phyloP scores from a whole-genome alignment of 352 stramenopile genomes.

The Phytophthora agathidicida region DNA sequence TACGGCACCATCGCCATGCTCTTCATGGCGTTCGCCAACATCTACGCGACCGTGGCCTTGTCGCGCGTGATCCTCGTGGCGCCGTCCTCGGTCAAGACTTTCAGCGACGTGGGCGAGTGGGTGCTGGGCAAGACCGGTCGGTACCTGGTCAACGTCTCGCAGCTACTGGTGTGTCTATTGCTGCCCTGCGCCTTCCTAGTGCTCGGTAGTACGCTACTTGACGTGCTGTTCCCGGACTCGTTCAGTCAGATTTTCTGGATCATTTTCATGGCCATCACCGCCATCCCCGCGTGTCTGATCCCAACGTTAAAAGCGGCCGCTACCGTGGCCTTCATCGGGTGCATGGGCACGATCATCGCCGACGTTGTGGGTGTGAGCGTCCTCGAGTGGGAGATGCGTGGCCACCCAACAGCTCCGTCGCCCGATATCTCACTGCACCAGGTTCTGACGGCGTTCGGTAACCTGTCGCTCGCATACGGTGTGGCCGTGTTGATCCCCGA shows the following conservation, averaged over 20 bases:
- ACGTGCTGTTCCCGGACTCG: slow-evolving; percentile 57
- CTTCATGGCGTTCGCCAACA: too few species aligned
- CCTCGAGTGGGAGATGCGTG: slow-evolving; percentile 38
- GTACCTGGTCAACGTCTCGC: slow-evolving; percentile 39
- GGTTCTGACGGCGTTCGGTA: slow-evolving; percentile 38
- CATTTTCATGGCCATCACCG: slow-evolving; percentile 43
- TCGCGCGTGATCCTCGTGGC: slow-evolving; percentile 43
- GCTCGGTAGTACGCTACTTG: slow-evolving; percentile 50
- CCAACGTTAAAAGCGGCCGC: slow-evolving; percentile 36
- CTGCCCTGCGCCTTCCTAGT: slow-evolving; percentile 52
- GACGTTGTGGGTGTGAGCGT: slow-evolving; percentile 36
- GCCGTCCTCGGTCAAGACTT: slow-evolving; percentile 39
- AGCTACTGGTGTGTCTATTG: slow-evolving; percentile 45
- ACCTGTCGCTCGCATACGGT: slow-evolving; percentile 45
- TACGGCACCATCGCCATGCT: slow-evolving; percentile 47
- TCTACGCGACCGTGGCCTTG: slow-evolving; percentile 50
- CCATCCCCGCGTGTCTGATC: slow-evolving; percentile 38
- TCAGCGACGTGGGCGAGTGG: slow-evolving; percentile 47
- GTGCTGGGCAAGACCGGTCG: slow-evolving; percentile 39
- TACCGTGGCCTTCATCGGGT: slow-evolving; percentile 33
- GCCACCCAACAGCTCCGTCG: slow-evolving; percentile 26
- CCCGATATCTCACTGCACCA: slow-evolving; percentile 42
- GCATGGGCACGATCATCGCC: slow-evolving; percentile 38
- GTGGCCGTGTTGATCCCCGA: slow-evolving; percentile 40
- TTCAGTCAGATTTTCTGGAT: slow-evolving; percentile 52